Evolutionary conservation across 305 asterid genomes (phyloP).

Genomic region (Rubia occidens): DNA sequence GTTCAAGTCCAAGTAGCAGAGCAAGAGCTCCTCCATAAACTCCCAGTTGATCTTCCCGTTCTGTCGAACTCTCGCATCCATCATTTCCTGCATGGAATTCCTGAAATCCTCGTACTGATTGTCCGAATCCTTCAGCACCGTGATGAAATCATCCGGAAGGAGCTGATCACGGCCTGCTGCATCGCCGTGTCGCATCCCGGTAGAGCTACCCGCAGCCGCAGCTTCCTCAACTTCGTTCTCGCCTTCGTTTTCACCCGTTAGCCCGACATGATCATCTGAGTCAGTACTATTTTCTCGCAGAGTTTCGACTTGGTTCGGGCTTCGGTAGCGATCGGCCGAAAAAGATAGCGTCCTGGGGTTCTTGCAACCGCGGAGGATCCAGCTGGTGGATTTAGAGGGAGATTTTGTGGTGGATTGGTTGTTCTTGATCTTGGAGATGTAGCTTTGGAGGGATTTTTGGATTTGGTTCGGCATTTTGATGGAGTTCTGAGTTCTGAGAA

Average conservation of each 20-base stretch:
- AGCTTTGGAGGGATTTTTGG: conserved; percentile 47
- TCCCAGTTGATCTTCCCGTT: conserved; percentile 62
- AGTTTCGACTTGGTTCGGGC: conserved; percentile 12
- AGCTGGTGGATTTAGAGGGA: conserved; percentile 24
- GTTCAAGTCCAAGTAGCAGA: conserved; percentile 64
- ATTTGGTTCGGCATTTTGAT: conserved; percentile 39
- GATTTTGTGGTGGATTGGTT: conserved; percentile 20
- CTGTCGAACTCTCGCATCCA: conserved; percentile 30
- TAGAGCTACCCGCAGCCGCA: conserved; percentile 8
- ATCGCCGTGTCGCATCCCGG: neutral
- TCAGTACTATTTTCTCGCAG: neutral
- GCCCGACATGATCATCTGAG: conserved; percentile 4
- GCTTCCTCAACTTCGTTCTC: neutral
- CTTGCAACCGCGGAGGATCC: conserved; percentile 39
- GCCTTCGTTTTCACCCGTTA: conserved; percentile 28
- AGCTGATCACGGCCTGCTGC: neutral
- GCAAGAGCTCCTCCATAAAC: conserved; percentile 70
- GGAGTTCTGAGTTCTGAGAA: neutral
- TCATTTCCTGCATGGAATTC: conserved; percentile 33
- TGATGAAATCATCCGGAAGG: conserved; percentile 22
- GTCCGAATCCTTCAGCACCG: conserved; percentile 20
- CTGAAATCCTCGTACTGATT: conserved; percentile 27
- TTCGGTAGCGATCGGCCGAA: conserved; percentile 2
- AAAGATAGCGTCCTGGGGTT: conserved; percentile 44
- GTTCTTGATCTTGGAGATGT: conserved; percentile 46